Base-by-base conservation (phyloP, 495 filamentous ascomycete genomes). In the Hypoxylon rickii region DNA sequence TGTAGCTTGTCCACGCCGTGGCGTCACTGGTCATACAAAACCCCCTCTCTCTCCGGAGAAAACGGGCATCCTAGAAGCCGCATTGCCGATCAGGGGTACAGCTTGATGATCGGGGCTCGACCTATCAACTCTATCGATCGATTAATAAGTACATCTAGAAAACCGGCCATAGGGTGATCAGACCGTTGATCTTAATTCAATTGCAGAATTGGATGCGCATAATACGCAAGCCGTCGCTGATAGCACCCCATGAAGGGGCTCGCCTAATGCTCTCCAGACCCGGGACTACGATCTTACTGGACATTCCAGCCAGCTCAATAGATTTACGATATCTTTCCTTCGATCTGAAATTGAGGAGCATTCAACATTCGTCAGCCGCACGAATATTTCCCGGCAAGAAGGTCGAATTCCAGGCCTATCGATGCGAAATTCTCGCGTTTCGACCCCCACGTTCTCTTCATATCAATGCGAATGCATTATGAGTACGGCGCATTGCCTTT, bases 381-480 rank as follows among this genome's bases (percentile, higher is more conserved):
- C 58, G 58, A 61, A 29, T 29, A 61, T 61, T 51, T 51, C 5
- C 50, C 58, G 51, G 46, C 19, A 44, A 39, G 3, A 38, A 18
- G 44, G 44, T 44, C 41, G 19, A 55, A 45, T 11, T 41, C 21
- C 38, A 16, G 44, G 34, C 21, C 44, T 40, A 12, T 46, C 20
- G 24, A 32, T 34, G 44, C 33, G 22, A 55, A 37, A 36, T 19
- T 16, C 4, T 42, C 33, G 51, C 31, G n/a, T 37, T n/a, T 37
- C 37, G 29, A 45, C 57, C 44, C 57, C 51, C 50, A 61, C 44
- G 18, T 33, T 11, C 13, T 13, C 10, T 38, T 20, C 34, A 41
- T 39, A 1, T 50, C 39, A 33, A 31, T 42, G 45, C 39, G 37
- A 57, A 55, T 44, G 44, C 44, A 46, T 49, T 55, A 49, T 59